Conservation (phyloP, 768 basidiomycete genomes). For the Boletus rex-veris region DNA sequence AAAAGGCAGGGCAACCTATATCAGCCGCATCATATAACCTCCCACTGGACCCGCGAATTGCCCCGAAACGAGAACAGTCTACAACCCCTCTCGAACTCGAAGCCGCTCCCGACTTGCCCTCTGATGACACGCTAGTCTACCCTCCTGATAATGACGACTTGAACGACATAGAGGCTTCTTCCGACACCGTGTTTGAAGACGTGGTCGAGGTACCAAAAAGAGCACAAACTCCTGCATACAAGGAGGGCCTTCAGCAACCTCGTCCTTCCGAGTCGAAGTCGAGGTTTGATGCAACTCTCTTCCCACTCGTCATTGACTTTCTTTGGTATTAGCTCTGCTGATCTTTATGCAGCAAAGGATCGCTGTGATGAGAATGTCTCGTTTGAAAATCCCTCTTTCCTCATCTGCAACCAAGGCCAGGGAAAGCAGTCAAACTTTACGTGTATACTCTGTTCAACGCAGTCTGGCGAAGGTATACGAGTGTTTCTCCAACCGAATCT, state of each 20-base stretch:
- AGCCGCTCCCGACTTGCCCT: conserved; percentile 7
- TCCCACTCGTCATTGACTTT: conserved; percentile 10
- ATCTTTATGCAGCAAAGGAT: neutral
- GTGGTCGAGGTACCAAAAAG: neutral
- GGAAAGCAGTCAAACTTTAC: conserved; percentile 11
- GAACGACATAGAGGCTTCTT: conserved; percentile 17
- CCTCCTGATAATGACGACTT: conserved; percentile 1
- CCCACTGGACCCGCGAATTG: conserved; percentile 1
- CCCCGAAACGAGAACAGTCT: conserved; percentile 13
- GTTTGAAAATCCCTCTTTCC: neutral
- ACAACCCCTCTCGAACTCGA: neutral
- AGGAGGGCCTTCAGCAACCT: neutral
- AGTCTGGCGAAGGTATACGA: conserved; percentile 20
- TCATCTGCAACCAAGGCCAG: conserved; percentile 19
- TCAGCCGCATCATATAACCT: conserved; percentile 22
- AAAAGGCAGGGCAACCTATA: conserved; percentile 20
- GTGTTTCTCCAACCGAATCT: neutral
- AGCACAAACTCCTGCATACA: conserved; percentile 14
- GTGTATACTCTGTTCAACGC: conserved; percentile 20
- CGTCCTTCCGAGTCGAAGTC: neutral
- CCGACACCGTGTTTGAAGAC: conserved; percentile 20
- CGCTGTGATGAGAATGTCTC: neutral
- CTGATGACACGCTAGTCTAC: conserved; percentile 25
- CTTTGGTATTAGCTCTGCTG: conserved; percentile 5
- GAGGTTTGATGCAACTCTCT: conserved; percentile 17